Percentiles rank a stretch among this genome's conserved stretches.
Conservation (phyloP, 2,329 filamentous ascomycete genomes). For the Phaeophleospora eucalypticola region DNA sequence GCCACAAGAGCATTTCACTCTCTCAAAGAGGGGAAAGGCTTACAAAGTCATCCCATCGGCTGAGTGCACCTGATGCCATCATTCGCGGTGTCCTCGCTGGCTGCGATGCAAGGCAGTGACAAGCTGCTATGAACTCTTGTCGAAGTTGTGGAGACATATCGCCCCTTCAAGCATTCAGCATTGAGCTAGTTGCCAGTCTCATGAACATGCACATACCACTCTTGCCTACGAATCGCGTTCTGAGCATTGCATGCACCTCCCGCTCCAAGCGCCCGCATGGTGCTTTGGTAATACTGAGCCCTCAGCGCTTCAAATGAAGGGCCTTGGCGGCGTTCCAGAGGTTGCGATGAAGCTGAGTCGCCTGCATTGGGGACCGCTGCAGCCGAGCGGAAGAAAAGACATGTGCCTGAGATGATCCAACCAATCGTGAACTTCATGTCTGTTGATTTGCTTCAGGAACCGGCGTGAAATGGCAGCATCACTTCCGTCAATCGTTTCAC, state of each 20-base stretch:
- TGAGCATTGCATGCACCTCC: background rate
- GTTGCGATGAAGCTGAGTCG: background rate
- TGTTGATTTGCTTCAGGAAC: no score
- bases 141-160: background rate
- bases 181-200: background rate
- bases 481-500: no score
- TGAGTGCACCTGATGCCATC: background rate
- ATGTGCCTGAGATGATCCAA: no score
- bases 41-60: conserved; percentile 1
- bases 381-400: no score
- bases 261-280: background rate
- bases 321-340: background rate
- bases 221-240: background rate
- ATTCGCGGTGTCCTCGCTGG: background rate
- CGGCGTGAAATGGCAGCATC: no score
- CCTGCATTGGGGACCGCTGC: background rate
- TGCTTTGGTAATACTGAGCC: background rate
- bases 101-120: background rate
- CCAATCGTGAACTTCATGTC: no score
- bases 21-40: background rate
- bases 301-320: background rate
- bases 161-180: background rate
- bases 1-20: background rate
- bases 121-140: background rate
- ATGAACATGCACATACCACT: background rate